Conservation (phyloP, 495 filamentous ascomycete genomes). For the Diplogelasinospora grovesii region DNA sequence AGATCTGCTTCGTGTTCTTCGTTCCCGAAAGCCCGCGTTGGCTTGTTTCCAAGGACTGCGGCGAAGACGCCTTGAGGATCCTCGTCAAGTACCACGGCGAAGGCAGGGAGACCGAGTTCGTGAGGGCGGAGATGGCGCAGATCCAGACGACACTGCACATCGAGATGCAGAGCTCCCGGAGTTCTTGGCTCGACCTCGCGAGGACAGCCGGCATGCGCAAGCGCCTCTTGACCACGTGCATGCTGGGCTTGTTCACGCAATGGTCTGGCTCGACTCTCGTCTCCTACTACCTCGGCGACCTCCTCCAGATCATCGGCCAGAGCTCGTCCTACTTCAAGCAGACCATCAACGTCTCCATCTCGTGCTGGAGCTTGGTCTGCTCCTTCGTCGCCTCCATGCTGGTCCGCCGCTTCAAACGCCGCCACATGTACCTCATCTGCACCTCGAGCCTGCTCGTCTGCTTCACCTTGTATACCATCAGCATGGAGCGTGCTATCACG, state of each 20-base stretch:
- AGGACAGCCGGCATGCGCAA: no score
- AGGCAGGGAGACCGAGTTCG: slow-evolving; percentile 44
- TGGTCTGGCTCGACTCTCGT: slow-evolving; percentile 51
- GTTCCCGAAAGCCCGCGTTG: slow-evolving; percentile 48
- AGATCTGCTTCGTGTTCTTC: slow-evolving; percentile 43
- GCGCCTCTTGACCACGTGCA: slow-evolving; percentile 41
- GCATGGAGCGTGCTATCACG: slow-evolving; percentile 46
- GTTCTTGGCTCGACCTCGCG: neutral
- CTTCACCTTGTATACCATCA: slow-evolving; percentile 55
- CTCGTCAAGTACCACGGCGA: slow-evolving; percentile 53
- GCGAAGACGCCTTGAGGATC: slow-evolving; percentile 48
- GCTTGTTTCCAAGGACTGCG: slow-evolving; percentile 37
- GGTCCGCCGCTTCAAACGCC: slow-evolving; percentile 45
- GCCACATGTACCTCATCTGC: slow-evolving; percentile 53
- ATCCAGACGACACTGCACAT: slow-evolving; percentile 52
- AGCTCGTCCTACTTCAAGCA: slow-evolving; percentile 46
- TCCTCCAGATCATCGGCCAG: slow-evolving; percentile 38
- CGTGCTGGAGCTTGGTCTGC: slow-evolving; percentile 51
- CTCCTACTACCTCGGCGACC: slow-evolving; percentile 32
- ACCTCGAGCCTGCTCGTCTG: slow-evolving; percentile 46
- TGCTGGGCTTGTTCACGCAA: slow-evolving; percentile 44
- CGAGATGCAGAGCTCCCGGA: slow-evolving; percentile 25
- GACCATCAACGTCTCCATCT: slow-evolving; percentile 52
- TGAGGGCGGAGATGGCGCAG: slow-evolving; percentile 46
- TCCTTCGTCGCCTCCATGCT: slow-evolving; percentile 47